A percentile compares a stretch with the other conserved stretches of the same genome.
These are phyloP conservation scores for Hypsizygus marmoreus DNA, from an alignment of 768 basidiomycete genomes.

Conservation along the genomic window DNA sequence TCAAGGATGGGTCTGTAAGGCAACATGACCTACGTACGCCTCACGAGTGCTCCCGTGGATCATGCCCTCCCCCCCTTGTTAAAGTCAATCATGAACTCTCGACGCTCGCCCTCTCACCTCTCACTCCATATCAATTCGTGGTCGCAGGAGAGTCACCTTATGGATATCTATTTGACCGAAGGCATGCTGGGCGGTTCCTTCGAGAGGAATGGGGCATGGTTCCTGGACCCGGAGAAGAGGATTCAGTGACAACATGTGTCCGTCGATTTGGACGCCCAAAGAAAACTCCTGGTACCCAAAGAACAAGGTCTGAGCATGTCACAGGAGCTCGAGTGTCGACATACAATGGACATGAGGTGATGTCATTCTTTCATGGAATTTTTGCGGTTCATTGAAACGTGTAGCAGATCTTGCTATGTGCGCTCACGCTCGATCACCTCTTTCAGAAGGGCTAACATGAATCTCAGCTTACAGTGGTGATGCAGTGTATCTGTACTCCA, in stretches of 20 bases:
- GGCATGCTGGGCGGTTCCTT: slow-evolving; percentile 64
- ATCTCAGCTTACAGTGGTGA: slow-evolving; percentile 70
- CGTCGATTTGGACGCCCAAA: slow-evolving; percentile 67
- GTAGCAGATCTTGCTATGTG: slow-evolving; percentile 63
- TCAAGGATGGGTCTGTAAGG: slow-evolving; percentile 81
- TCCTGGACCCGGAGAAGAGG: slow-evolving; percentile 39
- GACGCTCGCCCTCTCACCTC: slow-evolving; percentile 71
- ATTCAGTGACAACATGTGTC: slow-evolving; percentile 71
- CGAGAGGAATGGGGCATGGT: slow-evolving; percentile 71
- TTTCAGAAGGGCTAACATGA: no score
- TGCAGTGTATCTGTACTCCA: slow-evolving; percentile 74
- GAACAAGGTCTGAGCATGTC: slow-evolving; percentile 56
- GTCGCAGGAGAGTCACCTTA: slow-evolving; percentile 81
- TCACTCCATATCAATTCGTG: slow-evolving; percentile 83
- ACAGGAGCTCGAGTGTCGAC: slow-evolving; percentile 75
- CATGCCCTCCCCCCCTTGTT: slow-evolving; percentile 75
- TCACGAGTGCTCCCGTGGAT: slow-evolving; percentile 58
- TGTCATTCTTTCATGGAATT: slow-evolving; percentile 9
- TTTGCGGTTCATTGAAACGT: slow-evolving; percentile 1
- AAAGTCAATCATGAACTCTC: slow-evolving; percentile 66
- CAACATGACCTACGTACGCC: slow-evolving; percentile 81
- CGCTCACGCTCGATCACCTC: slow-evolving; percentile 24
- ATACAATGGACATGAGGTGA: slow-evolving; percentile 75
- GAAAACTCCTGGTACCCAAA: slow-evolving; percentile 26
- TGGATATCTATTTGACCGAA: slow-evolving; percentile 82